Evolutionary conservation across 495 filamentous ascomycete species (phyloP), one percentile per base, ranked within the genome.

Genomic region (Penicillium daleae): DNA sequence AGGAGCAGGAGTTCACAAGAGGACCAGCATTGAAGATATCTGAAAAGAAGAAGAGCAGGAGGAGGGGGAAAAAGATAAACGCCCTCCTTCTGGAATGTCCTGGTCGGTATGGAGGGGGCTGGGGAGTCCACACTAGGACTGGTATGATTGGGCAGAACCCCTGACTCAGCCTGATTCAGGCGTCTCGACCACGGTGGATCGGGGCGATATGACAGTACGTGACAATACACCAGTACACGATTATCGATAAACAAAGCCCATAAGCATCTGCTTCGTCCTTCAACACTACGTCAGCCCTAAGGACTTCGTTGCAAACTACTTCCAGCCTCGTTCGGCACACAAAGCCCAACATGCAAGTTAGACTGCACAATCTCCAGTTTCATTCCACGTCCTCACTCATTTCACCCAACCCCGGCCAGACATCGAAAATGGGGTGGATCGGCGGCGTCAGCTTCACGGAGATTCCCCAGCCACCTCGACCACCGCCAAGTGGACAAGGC

Each of bases 391-490:
- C 53, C 3, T 39, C 39, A 46, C 33, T 17, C 33, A 44, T 24
- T 27, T 50, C 31, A 44, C 31, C 64, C 59, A 66, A 65, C 64
- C 62, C 57, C 42, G 39, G 48, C 51, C 44, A 39, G 62, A 64
- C 24, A 63, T 66, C 56, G 21, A 61, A 29, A 65, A 56, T 59
- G 39, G 42, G 42, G 67, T 72, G 70, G 70, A 68, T 61, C 57
- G 37, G 54, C 53, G 65, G 60, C 66, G 53, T 66, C 63, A 71
- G 64, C 69, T 69, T 57, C 17, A 51, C 64, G 65, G 64, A 59
- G 39, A 26, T 63, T 61, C 50, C 68, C 70, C 70, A 73, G 70
- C 70, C 70, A 73, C 70, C 68, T 24, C 50, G 55, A 65, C 62
- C 65, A 65, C 59, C 60, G 19, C 32, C 56, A 59, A 60, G 57